Percentiles rank a stretch among this genome's conserved stretches.
phyloP scores from a whole-genome alignment of 768 basidiomycete genomes.

The Calocybe indica region DNA sequence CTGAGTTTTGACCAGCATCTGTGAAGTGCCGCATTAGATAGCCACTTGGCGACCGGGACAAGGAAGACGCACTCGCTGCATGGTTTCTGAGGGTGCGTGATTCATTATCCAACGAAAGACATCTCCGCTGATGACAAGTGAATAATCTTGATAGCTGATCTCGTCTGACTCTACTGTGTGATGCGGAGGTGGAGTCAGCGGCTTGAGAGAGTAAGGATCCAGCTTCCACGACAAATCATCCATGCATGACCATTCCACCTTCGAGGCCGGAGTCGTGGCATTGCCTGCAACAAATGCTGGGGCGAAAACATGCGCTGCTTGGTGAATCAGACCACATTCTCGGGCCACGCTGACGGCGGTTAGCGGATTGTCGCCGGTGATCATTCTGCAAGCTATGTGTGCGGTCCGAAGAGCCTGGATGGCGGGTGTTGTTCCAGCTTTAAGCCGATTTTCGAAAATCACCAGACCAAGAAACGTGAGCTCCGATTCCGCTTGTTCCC shows the following conservation, averaged over 20 bases:
- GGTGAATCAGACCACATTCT: conserved; percentile 86
- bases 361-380: conserved; percentile 94
- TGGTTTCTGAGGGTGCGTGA: conserved; percentile 86
- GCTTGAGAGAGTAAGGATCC: conserved; percentile 85
- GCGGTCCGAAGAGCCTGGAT: conserved; percentile 86
- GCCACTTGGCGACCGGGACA: background rate
- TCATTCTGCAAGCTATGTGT: conserved; percentile 94
- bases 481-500: conserved; percentile 90
- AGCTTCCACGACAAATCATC: conserved; percentile 83
- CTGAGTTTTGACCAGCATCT: conserved; percentile 98
- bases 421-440: conserved; percentile 84
- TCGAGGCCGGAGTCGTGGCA: conserved; percentile 44
- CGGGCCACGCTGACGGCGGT: conserved; percentile 96
- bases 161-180: conserved; percentile 68
- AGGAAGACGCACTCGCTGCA: conserved; percentile 71
- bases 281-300: conserved; percentile 72
- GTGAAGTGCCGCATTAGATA: conserved; percentile 1
- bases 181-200: conserved; percentile 63
- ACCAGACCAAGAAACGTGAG: conserved; percentile 91
- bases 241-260: conserved; percentile 86
- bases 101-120: conserved; percentile 99
- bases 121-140: conserved; percentile 89
- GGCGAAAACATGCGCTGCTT: conserved; percentile 83
- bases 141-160: conserved; percentile 78
- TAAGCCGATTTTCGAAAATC: conserved; percentile 98